Evolutionary conservation across 768 basidiomycete species (phyloP), one percentile per base, ranked within the genome.

Genomic region (Hygrophorus pudorinus): DNA sequence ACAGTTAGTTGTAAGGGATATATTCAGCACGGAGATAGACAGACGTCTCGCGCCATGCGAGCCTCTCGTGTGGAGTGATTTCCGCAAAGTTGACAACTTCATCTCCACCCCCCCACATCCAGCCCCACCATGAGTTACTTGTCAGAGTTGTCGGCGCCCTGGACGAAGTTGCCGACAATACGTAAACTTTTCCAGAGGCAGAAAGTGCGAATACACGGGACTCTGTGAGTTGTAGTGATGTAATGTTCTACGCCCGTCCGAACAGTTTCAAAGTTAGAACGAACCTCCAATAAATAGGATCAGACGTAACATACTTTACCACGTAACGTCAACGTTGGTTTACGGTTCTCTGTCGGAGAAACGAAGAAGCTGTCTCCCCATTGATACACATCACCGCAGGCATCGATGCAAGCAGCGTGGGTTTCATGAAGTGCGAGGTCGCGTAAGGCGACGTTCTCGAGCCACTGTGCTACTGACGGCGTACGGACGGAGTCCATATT

Each of bases 381-480:
- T 52, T 89, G 85, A 53, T 86, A 84, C 2, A 88, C 79, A 52
- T 92, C 81, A 18, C 88, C 89, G 29, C 74, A 70, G 6, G 76
- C 78, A 54, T 90, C 86, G 14, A 90, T 75, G 49, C 84, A 87
- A 11, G 79, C 86, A 1, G 77, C 84, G 49, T 84, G 78, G 27
- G 62, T 65, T 45, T 73, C 67, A 42, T 87, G 79, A 20, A 90
- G 61, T 10, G 71, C 77, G 30, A 90, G 57, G 54, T 90, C 85
- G 7, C 85, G 76, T 11, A 91, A 66, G 3, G 85, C 84, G 38
- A 80, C 69, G 45, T 75, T 73, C 41, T 79, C 68, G 27, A 91
- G 63, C 75, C 81, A 85, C 16, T 62, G 59, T 1, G 66, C 72
- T 44, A 71, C 58, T 0, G 68, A 62, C 1, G 81, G 83, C 5